Evolutionary conservation across 139 green algal species (phyloP), one percentile per base, ranked within the genome.

Genomic region (Chlorella vulgaris): DNA sequence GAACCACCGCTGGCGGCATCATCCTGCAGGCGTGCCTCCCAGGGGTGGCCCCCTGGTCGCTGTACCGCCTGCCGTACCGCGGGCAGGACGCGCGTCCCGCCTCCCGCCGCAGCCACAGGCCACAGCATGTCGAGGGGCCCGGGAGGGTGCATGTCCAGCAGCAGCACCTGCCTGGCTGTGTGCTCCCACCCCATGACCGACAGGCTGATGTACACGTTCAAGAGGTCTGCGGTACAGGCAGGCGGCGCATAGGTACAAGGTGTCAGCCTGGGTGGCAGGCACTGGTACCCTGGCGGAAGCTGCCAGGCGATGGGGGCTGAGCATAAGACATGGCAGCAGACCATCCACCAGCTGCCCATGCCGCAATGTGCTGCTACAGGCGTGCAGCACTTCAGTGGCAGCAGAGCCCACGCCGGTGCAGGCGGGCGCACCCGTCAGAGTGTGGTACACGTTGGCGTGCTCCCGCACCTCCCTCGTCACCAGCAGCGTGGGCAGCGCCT

Each of bases 401-500:
- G 47, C 47, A 58, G 13, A 58, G 10, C 10, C n/a, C n/a, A n/a
- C n/a, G 47, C 47, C 0, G 43, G 6, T 26, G 1, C 19, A 33
- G 1, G 21, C 0, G 42, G 8, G 21, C 61, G 2, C 61, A 80
- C 74, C 74, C 39, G 84, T 88, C 22, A 85, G 22, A 2, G 71
- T 78, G 73, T 89, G 85, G 60, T 81, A 89, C 24, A 89, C 81
- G 43, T 89, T 89, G 71, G 61, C 77, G 28, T 87, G 81, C 78
- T 89, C 85, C 31, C 43, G 60, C 10, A 80, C 35, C 74, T 89
- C 85, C 2, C 85, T 73, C 2, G 85, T 87, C 39, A 87, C 81
- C 19, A 87, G 43, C 71, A 89, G 66, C 13, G 69, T 84, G 35
- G 76, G 76, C 42, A 68, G 51, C 50, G 39, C 31, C 51, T 86